phyloP scores from a whole-genome alignment of 2,329 filamentous ascomycete genomes.

The Verticillium tricorpus region DNA sequence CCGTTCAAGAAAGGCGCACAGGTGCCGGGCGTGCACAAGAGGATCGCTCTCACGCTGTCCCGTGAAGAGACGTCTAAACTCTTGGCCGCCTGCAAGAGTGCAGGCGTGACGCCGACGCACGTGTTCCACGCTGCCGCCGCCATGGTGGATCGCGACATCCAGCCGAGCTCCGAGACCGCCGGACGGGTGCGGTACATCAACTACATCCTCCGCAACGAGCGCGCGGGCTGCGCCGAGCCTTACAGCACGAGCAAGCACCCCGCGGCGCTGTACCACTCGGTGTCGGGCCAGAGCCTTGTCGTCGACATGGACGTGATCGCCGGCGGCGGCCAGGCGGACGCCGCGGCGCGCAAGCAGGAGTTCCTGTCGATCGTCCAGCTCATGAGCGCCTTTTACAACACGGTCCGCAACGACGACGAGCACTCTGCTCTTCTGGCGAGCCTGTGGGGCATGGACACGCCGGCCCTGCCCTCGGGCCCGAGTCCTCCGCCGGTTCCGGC shows the following conservation, averaged over 20 bases:
- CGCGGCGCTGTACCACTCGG: slow-evolving; percentile 24
- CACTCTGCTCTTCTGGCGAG: slow-evolving; percentile 12
- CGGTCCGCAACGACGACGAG: slow-evolving; percentile 22
- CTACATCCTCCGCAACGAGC: slow-evolving; percentile 28
- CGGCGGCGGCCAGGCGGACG: background rate
- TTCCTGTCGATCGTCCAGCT: slow-evolving; percentile 18
- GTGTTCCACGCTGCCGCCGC: slow-evolving; percentile 27
- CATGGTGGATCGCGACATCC: slow-evolving; percentile 21
- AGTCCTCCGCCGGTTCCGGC: slow-evolving; percentile 16
- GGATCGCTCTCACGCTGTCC: slow-evolving; percentile 16
- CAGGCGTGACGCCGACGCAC: slow-evolving; percentile 22
- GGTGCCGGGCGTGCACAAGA: slow-evolving; percentile 18
- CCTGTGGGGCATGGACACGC: background rate
- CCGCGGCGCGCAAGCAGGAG: slow-evolving; percentile 8
- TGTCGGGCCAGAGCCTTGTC: slow-evolving; percentile 18
- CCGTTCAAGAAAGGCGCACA: slow-evolving; percentile 14
- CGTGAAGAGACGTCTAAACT: slow-evolving; percentile 13
- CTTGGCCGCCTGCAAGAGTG: slow-evolving; percentile 11
- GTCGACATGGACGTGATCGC: slow-evolving; percentile 19
- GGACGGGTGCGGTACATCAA: slow-evolving; percentile 19
- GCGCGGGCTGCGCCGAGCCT: slow-evolving; percentile 16
- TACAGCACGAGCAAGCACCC: slow-evolving; percentile 19
- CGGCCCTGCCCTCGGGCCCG: slow-evolving; percentile 4
- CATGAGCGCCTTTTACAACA: slow-evolving; percentile 22
- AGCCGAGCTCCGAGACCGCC: background rate